Percentiles rank a stretch among this genome's conserved stretches.
phyloP scores from a whole-genome alignment of 2,329 filamentous ascomycete genomes.

The Eutypa lata region DNA sequence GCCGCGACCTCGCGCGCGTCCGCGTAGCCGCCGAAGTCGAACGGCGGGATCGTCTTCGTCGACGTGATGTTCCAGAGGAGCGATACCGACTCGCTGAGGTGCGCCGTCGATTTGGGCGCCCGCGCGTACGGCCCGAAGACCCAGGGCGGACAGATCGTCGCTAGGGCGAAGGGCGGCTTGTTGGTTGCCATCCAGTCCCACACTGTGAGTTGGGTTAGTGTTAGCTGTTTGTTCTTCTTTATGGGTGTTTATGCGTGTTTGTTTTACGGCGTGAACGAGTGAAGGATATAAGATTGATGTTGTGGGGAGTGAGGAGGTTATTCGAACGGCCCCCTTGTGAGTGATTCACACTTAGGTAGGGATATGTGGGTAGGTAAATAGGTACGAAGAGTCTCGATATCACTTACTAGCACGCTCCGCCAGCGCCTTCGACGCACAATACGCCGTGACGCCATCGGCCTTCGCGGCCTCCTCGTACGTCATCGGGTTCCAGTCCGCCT shows the following conservation, averaged over 20 bases:
- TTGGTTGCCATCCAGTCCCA: slow-evolving; percentile 27
- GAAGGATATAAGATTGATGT: too few species aligned
- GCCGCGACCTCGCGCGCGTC: neutral
- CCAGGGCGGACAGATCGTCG: slow-evolving; percentile 41
- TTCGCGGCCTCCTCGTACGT: slow-evolving; percentile 41
- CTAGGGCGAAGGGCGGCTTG: slow-evolving; percentile 32
- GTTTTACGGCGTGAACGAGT: too few species aligned
- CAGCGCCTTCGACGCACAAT: slow-evolving; percentile 26
- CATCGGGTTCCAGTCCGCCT: slow-evolving; percentile 45
- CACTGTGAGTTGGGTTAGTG: too few species aligned
- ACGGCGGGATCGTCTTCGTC: slow-evolving; percentile 25
- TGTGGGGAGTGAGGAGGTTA: too few species aligned
- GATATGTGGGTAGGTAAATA: too few species aligned
- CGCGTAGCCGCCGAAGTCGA: slow-evolving; percentile 32
- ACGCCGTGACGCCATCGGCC: slow-evolving; percentile 20
- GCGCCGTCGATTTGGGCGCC: slow-evolving; percentile 14
- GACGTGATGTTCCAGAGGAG: slow-evolving; percentile 26
- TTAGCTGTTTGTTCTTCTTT: too few species aligned
- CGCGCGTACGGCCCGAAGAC: slow-evolving; percentile 36
- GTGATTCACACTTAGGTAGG: too few species aligned
- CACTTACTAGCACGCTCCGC: slow-evolving; percentile 35
- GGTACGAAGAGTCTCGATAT: too few species aligned
- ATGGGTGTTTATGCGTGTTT: too few species aligned
- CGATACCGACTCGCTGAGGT: slow-evolving; percentile 25
- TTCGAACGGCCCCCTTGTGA: too few species aligned